Base-by-base conservation (phyloP, 352 stramenopile species). In the Globisporangium canariense region DNA sequence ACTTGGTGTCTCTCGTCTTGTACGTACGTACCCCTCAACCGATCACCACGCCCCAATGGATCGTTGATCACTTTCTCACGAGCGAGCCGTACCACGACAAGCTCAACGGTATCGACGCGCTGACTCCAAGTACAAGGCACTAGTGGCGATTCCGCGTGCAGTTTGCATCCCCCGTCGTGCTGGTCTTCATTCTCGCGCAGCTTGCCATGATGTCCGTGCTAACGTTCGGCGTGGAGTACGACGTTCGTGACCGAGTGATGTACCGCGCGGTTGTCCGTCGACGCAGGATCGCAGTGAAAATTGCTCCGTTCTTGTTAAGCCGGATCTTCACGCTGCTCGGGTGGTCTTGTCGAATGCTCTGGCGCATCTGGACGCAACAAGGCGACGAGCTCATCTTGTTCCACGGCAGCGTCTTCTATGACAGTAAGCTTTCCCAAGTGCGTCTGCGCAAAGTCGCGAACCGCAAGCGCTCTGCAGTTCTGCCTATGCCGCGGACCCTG, bases 301-400 rank as follows among this genome's bases (percentile, higher is more conserved):
- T 60, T 0, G 53, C 34, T 16, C 34, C 53, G 10, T 60, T 60
- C 53, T 2, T 60, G 13, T 22, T 60, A 4, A 49, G 22, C 25
- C 53, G 36, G 14, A 49, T 60, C 36, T n/a, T 49, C 20, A 60
- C 53, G 34, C 53, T 60, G 53, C 53, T 60, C 10, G 13, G 53
- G 4, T 60, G 36, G 36, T 60, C 53, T 4, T 49, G 25, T 13
- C 53, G 36, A 16, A 47, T 49, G n/a, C 36, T 47, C n/a, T 60
- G 53, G 53, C 36, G 34, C 2, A 60, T 49, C 13, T 60, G 51
- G 20, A 60, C 14, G n/a, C 34, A 49, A 22, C n/a, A 36, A 32
- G 36, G 28, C 1, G 53, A 60, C 22, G 53, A 60, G 10, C 22
- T 60, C 13, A 60, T 49, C 22, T 10, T 60, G 10, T 14, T 60